Percentiles rank a stretch among this genome's conserved stretches.
Evolutionary conservation across 2,329 filamentous ascomycete genomes (phyloP).

Genomic region (Verticillium nubilum): DNA sequence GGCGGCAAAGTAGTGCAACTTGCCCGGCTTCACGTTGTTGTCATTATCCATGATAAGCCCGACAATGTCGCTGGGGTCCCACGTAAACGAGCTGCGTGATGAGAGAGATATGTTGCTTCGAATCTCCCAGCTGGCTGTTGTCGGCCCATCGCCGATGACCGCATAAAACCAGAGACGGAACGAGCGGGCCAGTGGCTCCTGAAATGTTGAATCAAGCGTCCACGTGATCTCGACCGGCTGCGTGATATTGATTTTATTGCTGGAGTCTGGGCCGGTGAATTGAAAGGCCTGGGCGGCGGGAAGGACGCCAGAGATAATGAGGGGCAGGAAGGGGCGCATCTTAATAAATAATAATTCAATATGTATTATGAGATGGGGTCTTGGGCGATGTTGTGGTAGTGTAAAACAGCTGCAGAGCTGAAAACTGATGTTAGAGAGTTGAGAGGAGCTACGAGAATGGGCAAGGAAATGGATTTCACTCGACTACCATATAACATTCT

Average conservation of each 20-base stretch:
- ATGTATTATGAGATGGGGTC: too few relatives aligned
- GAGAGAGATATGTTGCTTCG: neutral
- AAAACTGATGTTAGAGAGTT: neutral
- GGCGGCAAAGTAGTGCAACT: neutral
- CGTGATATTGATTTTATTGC: neutral
- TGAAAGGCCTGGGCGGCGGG: neutral
- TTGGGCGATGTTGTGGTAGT: too few relatives aligned
- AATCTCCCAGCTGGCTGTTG: neutral
- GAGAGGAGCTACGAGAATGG: too few relatives aligned
- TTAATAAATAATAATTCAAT: too few relatives aligned
- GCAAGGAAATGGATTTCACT: too few relatives aligned
- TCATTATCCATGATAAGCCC: too few relatives aligned
- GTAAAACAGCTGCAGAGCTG: neutral
- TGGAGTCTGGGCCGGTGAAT: neutral
- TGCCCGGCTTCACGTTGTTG: neutral
- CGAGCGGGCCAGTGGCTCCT: neutral
- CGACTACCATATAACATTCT: too few relatives aligned
- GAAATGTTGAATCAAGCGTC: neutral
- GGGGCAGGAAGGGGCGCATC: neutral
- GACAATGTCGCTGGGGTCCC: neutral
- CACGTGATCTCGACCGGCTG: neutral
- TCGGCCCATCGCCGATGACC: neutral
- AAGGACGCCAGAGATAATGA: neutral
- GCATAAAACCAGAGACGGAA: neutral
- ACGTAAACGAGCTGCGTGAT: neutral